Evolutionary conservation across 495 filamentous ascomycete species (phyloP).

Genomic region (Hypomontagnella submonticulosa): DNA sequence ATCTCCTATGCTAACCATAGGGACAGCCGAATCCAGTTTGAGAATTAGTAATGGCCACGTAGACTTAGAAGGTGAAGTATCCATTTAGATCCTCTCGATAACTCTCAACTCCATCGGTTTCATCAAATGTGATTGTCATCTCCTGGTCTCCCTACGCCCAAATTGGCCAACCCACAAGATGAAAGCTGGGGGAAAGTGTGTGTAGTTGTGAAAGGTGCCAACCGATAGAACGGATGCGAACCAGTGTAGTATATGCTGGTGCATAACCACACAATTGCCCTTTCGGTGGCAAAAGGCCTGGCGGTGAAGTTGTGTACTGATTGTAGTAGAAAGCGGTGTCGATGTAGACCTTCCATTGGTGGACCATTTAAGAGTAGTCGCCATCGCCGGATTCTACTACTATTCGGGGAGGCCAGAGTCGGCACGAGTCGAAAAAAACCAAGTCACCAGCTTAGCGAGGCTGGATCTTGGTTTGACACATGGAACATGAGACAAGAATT

Average conservation of each 20-base stretch:
- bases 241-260: background rate
- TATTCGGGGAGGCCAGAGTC: slow-evolving; percentile 8
- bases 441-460: slow-evolving; percentile 5
- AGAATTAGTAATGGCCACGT: slow-evolving; percentile 15
- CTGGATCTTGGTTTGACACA: slow-evolving; percentile 10
- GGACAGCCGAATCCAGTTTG: slow-evolving; percentile 20
- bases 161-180: background rate
- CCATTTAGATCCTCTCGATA: slow-evolving; percentile 16
- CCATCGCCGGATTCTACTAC: background rate
- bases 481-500: slow-evolving; percentile 27
- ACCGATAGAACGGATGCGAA: slow-evolving; percentile 3
- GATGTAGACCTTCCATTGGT: slow-evolving; percentile 3
- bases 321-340: slow-evolving; percentile 1
- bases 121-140: slow-evolving; percentile 1
- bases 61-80: slow-evolving; percentile 16
- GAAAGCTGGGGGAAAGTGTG: background rate
- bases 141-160: background rate
- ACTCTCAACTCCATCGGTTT: slow-evolving; percentile 6
- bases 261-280: background rate
- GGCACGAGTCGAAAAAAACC: slow-evolving; percentile 16
- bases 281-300: background rate
- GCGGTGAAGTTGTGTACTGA: slow-evolving; percentile 9
- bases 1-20: slow-evolving; percentile 17
- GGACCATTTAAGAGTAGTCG: background rate
- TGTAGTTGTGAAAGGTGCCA: background rate